Percentiles rank a stretch among this genome's conserved stretches.
Evolutionary conservation across 1,284 basidiomycete genomes (phyloP).

Genomic region (Peniophora sp.): DNA sequence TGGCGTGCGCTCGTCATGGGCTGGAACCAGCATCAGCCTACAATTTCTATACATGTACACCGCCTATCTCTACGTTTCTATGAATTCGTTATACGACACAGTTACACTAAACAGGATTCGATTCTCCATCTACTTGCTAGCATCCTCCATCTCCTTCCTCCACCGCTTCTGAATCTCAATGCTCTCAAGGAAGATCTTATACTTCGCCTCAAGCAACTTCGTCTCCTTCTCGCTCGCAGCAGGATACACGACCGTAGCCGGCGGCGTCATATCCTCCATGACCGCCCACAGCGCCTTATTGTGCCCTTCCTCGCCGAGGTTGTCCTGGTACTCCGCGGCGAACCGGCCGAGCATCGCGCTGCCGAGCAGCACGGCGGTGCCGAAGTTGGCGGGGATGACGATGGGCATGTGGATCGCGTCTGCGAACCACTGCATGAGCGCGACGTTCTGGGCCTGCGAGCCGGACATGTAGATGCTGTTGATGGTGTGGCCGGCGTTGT

Average conservation of each 20-base stretch:
- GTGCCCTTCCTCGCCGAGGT: constrained; percentile 41
- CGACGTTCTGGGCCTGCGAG: constrained; percentile 81
- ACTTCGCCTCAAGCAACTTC: constrained; percentile 83
- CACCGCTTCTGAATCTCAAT: constrained; percentile 86
- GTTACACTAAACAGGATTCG: too few species aligned
- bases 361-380: constrained; percentile 85
- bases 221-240: constrained; percentile 54
- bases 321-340: constrained; percentile 52
- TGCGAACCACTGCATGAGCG: constrained; percentile 85
- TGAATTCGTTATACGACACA: too few species aligned
- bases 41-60: too few species aligned
- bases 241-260: constrained; percentile 72
- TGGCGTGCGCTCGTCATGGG: too few species aligned
- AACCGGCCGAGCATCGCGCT: constrained; percentile 91
- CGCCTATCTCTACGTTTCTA: too few species aligned
- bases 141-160: constrained; percentile 65
- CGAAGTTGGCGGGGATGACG: constrained; percentile 72
- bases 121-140: constrained; percentile 22
- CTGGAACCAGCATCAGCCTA: too few species aligned
- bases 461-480: constrained; percentile 88
- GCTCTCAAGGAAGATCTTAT: constrained; percentile 85
- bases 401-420: constrained; percentile 81
- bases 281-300: constrained; percentile 81
- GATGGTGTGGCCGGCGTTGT: constrained; percentile 79
- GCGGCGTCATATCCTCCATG: constrained; percentile 95